Base-by-base conservation (phyloP, 2,329 filamentous ascomycete species). In the Pyrenochaeta sp. region DNA sequence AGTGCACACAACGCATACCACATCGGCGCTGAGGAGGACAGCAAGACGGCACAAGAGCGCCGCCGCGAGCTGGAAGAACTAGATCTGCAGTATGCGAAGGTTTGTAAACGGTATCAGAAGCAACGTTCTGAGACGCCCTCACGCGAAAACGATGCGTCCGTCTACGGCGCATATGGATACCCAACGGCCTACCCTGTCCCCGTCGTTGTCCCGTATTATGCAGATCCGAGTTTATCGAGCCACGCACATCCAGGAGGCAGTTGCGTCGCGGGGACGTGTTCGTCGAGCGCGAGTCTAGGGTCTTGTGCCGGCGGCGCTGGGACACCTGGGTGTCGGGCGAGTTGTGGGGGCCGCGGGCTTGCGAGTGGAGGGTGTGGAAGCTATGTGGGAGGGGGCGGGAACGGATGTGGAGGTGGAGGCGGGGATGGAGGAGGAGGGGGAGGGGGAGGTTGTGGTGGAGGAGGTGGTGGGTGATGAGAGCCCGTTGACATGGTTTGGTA, bases 1-100 rank as follows among this genome's bases (percentile, higher is more conserved):
- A 90, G 87, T 0, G 82, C 88, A 0, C 90, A 94, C 78, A 91
- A 87, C 64, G 83, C 89, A 1, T 85, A 92, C 7, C 75, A 75
- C 5, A 64, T 56, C 7, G 63, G 61, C 2, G 69, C 67, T 41
- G 65, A 55, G 7, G 23, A 27, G 23, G 9, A 27, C 23, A 9
- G 4, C 4, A 21, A 23, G 20, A 21, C 36, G 7, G 36, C 56
- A 45, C 49, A 2, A 45, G 49, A 60, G 37, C 48, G 54, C 4
- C 27, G 58, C 5, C 15, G 40, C 4, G 59, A 78, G 45, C 79
- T 56, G 45, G 75, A 67, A 1, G 77, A 79, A 15, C 70, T 86
- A 0, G 84, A 89, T 23, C 74, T 75, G 3, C 82, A 84, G 29
- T 91, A 91, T 69, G 70, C 79, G 35, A 75, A 76, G 44, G 76